These are phyloP conservation scores for Cylindrotheca closterium DNA, from an alignment of 108 stramenopile genomes.

Conservation along the genomic window DNA sequence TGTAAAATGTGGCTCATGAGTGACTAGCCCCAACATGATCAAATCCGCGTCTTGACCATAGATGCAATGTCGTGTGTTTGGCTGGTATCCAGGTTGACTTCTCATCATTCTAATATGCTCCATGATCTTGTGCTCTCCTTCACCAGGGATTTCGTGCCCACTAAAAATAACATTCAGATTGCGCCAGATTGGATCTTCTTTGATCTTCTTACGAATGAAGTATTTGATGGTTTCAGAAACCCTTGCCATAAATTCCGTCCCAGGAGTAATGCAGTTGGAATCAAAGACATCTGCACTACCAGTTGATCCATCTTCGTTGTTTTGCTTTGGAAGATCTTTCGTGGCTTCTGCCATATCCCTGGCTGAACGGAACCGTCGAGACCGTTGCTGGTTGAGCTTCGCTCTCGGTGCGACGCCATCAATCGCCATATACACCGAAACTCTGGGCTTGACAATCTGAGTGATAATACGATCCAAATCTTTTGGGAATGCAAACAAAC, in stretches of 20 bases:
- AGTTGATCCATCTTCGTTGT: conserved; percentile 31
- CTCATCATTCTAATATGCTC: conserved; percentile 93
- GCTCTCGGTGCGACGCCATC: conserved; percentile 99
- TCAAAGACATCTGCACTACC: conserved; percentile 71
- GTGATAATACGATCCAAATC: conserved; percentile 93
- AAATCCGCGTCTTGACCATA: conserved; percentile 99
- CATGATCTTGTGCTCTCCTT: conserved; percentile 99
- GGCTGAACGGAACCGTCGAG: conserved; percentile 91
- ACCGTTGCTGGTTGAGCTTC: conserved; percentile 99
- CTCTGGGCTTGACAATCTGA: conserved; percentile 94
- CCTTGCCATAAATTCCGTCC: conserved; percentile 95
- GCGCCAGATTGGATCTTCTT: conserved; percentile 94
- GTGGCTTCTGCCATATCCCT: conserved; percentile 91
- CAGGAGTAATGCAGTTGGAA: conserved; percentile 99
- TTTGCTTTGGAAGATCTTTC: conserved; percentile 50
- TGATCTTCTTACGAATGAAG: conserved; percentile 93
- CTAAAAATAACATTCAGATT: conserved; percentile 92
- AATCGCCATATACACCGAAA: conserved; percentile 94
- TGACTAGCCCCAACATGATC: conserved; percentile 98
- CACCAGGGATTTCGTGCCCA: conserved; percentile 97
- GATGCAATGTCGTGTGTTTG: conserved; percentile 97
- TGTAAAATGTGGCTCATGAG: conserved; percentile 98
- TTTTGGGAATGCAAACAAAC: too few species aligned
- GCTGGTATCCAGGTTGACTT: conserved; percentile 76
- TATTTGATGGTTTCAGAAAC: conserved; percentile 88